A percentile compares a stretch with the other conserved stretches of the same genome.
phyloP scores from a whole-genome alignment of 345 rosid genomes.

The Moricandia moricandioides region DNA sequence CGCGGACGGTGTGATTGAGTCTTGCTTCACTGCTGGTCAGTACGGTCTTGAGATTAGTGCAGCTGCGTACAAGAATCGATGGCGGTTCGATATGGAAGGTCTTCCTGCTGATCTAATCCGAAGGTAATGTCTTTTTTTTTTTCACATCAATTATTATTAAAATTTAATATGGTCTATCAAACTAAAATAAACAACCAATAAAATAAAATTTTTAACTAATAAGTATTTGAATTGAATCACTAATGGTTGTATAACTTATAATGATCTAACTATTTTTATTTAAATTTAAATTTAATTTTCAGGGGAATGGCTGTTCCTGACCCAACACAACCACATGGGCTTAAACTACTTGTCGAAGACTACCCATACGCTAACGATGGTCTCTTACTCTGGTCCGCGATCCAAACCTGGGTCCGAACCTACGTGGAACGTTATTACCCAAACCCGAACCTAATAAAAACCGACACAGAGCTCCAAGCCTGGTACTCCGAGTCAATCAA shows the following conservation, averaged over 20 bases:
- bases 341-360: slow-evolving; percentile 86
- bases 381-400: slow-evolving; percentile 75
- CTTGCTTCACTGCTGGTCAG: slow-evolving; percentile 88
- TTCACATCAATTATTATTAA: no score
- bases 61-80: slow-evolving; percentile 54
- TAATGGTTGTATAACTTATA: neutral
- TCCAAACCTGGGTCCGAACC: slow-evolving; percentile 83
- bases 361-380: slow-evolving; percentile 97
- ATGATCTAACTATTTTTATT: neutral
- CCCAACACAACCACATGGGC: slow-evolving; percentile 80
- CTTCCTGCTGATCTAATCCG: slow-evolving; percentile 94
- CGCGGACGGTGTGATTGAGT: slow-evolving; percentile 85
- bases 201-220: no score
- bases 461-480: slow-evolving; percentile 71
- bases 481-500: slow-evolving; percentile 89
- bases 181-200: neutral
- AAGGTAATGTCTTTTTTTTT: slow-evolving; percentile 70
- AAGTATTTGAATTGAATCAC: neutral
- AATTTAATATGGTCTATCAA: neutral
- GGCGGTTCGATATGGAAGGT: slow-evolving; percentile 92
- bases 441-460: slow-evolving; percentile 43
- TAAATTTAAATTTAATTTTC: neutral
- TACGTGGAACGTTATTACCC: slow-evolving; percentile 84
- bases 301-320: slow-evolving; percentile 93
- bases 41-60: slow-evolving; percentile 89